phyloP scores from a whole-genome alignment of 306 rosid species.

The Alnus rubra region DNA sequence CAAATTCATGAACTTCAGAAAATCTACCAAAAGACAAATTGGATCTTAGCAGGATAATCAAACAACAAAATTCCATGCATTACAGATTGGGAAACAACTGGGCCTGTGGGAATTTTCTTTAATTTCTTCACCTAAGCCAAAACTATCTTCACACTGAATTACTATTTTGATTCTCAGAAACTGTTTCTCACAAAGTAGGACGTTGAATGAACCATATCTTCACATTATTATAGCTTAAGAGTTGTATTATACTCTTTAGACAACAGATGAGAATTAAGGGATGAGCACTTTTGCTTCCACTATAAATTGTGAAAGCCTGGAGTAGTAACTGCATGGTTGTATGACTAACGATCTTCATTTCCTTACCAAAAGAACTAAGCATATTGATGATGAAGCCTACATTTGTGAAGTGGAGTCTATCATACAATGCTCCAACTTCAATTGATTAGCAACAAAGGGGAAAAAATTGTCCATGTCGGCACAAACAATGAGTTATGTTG shows the following conservation, averaged over 20 bases:
- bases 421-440: neutral
- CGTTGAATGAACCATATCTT: neutral
- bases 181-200: neutral
- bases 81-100: neutral
- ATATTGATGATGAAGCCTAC: no score
- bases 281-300: neutral
- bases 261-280: neutral
- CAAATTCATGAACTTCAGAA: slow-evolving; percentile 70
- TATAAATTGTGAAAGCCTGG: neutral
- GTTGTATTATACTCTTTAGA: neutral
- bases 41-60: neutral
- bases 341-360: neutral
- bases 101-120: neutral
- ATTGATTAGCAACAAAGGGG: neutral
- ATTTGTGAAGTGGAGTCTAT: neutral
- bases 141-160: neutral
- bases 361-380: neutral
- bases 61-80: slow-evolving; percentile 5
- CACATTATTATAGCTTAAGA: neutral
- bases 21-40: slow-evolving; percentile 37
- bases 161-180: neutral
- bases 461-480: neutral
- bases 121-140: neutral
- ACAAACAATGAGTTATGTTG: neutral
- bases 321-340: neutral